Evolutionary conservation across 805 yeast species (phyloP).

Genomic region (Scheffersomyces lignosus): DNA sequence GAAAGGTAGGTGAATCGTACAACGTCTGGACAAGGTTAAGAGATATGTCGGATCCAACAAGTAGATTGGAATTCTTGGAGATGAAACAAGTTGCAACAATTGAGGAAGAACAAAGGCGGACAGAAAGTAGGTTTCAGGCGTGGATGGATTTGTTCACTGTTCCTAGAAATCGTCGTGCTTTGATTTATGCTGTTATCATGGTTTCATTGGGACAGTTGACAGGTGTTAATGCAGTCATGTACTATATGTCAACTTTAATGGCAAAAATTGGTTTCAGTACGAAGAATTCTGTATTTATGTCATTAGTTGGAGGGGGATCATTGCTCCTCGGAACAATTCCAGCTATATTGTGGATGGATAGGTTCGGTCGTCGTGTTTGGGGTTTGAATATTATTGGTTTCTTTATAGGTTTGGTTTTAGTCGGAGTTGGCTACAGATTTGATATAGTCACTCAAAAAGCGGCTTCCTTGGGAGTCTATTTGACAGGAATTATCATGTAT

Average conservation of each 20-base stretch:
- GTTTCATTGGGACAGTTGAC: constrained; percentile 63
- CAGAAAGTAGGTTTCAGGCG: constrained; percentile 36
- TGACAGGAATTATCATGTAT: constrained; percentile 62
- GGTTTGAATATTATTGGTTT: constrained; percentile 58
- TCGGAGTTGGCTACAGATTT: constrained; percentile 57
- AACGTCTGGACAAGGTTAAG: constrained; percentile 57
- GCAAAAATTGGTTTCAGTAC: constrained; percentile 51
- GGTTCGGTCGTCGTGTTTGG: constrained; percentile 60
- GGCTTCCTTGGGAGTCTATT: constrained; percentile 58
- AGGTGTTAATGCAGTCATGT: constrained; percentile 67
- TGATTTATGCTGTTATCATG: constrained; percentile 58
- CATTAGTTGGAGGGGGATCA: constrained; percentile 68
- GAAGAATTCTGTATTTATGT: constrained; percentile 60
- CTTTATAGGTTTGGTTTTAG: constrained; percentile 58
- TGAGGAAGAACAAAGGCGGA: constrained; percentile 40
- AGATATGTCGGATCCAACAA: constrained; percentile 41
- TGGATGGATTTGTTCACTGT: constrained; percentile 53
- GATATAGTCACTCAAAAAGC: constrained; percentile 34
- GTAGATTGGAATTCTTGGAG: constrained; percentile 56
- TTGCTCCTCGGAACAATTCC: constrained; percentile 65
- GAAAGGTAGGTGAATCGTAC: constrained; percentile 52
- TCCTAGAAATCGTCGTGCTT: constrained; percentile 62
- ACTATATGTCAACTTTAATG: constrained; percentile 62
- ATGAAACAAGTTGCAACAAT: constrained; percentile 53
- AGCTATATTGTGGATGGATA: constrained; percentile 59